Percentiles rank a stretch among this genome's conserved stretches.
Evolutionary conservation across 2,329 filamentous ascomycete species (phyloP).

Genomic region (Fusarium sp.): DNA sequence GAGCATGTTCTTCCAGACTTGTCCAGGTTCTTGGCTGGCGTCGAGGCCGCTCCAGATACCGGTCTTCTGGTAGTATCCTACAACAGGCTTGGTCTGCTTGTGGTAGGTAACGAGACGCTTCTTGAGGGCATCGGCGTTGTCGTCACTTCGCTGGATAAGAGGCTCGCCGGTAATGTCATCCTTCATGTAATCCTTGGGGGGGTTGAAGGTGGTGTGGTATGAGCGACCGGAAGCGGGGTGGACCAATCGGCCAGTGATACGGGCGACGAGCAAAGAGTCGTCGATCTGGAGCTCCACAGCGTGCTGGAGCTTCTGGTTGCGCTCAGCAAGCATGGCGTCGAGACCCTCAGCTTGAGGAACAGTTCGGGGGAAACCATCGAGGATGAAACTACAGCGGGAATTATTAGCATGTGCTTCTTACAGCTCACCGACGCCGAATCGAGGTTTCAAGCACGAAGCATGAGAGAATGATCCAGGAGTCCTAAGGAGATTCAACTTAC

Average conservation of each 20-base stretch:
- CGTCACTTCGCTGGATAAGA: conserved; percentile 94
- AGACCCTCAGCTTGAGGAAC: conserved; percentile 95
- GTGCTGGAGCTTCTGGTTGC: conserved; percentile 89
- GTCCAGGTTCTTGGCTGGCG: conserved; percentile 93
- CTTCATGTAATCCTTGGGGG: conserved; percentile 92
- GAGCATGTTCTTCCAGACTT: conserved; percentile 95
- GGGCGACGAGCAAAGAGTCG: conserved; percentile 90
- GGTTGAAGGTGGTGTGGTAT: conserved; percentile 99
- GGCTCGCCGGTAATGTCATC: conserved; percentile 98
- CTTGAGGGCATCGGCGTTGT: conserved; percentile 95
- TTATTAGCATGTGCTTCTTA: conserved; percentile 40
- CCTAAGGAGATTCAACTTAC: conserved; percentile 65
- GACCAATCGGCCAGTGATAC: conserved; percentile 95
- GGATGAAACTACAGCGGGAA: conserved; percentile 81
- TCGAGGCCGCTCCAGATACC: conserved; percentile 97
- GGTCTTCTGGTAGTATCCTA: conserved; percentile 96
- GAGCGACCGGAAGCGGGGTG: conserved; percentile 96
- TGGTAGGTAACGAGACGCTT: conserved; percentile 96
- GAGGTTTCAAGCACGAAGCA: conserved; percentile 18
- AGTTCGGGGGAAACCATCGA: conserved; percentile 98
- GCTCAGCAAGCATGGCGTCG: conserved; percentile 86
- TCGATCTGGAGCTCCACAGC: conserved; percentile 98
- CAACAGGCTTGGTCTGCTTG: conserved; percentile 91
- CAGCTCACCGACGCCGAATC: conserved; percentile 15
- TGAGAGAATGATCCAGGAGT: not conserved